phyloP scores from a whole-genome alignment of 306 rosid genomes.

The Canavalia gladiata region DNA sequence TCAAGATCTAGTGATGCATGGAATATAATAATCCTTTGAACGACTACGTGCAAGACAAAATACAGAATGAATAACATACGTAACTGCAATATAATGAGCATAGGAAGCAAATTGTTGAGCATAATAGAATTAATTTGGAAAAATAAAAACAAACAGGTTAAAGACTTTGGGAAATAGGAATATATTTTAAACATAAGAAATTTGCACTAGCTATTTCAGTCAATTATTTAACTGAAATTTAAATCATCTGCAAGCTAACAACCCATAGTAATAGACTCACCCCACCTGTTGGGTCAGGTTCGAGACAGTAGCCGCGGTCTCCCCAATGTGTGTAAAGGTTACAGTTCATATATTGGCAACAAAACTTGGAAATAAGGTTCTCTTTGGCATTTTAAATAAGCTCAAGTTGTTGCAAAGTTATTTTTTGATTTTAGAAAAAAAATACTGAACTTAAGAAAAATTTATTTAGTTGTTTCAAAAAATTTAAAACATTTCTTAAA shows the following conservation, averaged over 20 bases:
- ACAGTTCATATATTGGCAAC: too few species aligned
- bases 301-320: neutral
- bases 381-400: neutral
- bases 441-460: too few species aligned
- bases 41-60: neutral
- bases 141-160: neutral
- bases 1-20: too few species aligned
- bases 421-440: too few species aligned
- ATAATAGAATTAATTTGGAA: neutral
- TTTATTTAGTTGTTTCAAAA: too few species aligned
- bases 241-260: neutral
- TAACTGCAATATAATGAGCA: neutral
- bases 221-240: constrained; percentile 1
- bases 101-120: neutral
- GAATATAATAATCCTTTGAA: neutral
- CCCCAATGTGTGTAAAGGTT: neutral
- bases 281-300: constrained; percentile 6
- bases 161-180: neutral
- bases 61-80: too few species aligned
- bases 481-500: too few species aligned
- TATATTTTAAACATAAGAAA: neutral
- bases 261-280: neutral
- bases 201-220: neutral
- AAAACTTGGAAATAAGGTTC: neutral
- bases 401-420: too few species aligned